These are phyloP conservation scores for Geosmithia morbida DNA, from an alignment of 2,329 filamentous ascomycete species.

Conservation along the genomic window DNA sequence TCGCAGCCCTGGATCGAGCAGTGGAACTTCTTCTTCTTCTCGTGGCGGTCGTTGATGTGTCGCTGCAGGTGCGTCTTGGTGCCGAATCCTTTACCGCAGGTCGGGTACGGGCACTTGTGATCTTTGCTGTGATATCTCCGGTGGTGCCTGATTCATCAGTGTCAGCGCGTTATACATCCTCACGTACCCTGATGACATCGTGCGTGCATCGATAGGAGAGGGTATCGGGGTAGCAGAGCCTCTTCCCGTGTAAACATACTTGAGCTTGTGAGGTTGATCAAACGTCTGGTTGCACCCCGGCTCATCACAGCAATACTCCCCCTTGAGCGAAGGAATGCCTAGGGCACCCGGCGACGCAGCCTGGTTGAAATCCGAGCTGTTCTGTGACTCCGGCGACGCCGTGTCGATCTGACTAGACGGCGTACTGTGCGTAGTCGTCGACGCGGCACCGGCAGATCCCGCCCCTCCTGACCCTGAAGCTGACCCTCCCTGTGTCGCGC, in stretches of 20 bases:
- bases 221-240: neutral
- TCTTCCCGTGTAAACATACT: conserved; percentile 31
- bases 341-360: conserved; percentile 18
- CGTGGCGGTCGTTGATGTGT: conserved; percentile 47
- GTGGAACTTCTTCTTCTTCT: conserved; percentile 44
- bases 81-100: conserved; percentile 41
- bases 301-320: conserved; percentile 18
- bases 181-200: too few relatives aligned
- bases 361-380: conserved; percentile 19
- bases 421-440: conserved; percentile 15
- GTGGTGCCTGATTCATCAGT: conserved; percentile 30
- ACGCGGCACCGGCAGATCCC: neutral
- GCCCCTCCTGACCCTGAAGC: too few relatives aligned
- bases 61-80: conserved; percentile 48
- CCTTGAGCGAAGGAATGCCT: conserved; percentile 12
- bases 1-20: conserved; percentile 38
- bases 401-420: conserved; percentile 30
- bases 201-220: neutral
- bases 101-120: conserved; percentile 38
- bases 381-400: conserved; percentile 22
- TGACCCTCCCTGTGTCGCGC: too few relatives aligned
- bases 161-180: conserved; percentile 6
- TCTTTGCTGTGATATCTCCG: conserved; percentile 46
- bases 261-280: conserved; percentile 45
- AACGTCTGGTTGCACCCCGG: conserved; percentile 27